Evolutionary conservation across 352 stramenopile genomes (phyloP).

Genomic region (Pythium brassicae): DNA sequence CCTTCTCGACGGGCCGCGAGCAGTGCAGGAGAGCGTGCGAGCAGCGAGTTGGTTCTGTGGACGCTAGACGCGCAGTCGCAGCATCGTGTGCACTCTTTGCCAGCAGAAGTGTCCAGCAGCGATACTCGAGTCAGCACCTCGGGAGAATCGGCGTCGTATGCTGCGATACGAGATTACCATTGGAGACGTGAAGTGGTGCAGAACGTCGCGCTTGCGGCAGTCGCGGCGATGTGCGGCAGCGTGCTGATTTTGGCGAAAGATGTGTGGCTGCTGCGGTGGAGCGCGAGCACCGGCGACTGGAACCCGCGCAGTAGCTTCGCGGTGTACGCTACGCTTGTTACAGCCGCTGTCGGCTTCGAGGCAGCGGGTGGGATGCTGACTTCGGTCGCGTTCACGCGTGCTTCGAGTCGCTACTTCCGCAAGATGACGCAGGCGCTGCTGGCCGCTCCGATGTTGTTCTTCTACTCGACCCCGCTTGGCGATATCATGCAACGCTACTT

Average conservation of each 20-base stretch:
- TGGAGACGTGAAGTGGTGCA: conserved; percentile 16
- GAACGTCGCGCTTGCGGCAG: conserved; percentile 17
- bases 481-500: conserved; percentile 40
- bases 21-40: background rate
- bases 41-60: background rate
- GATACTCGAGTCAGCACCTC: background rate
- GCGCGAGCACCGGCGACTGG: conserved; percentile 8
- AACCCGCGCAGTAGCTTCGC: conserved; percentile 3
- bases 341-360: conserved; percentile 24
- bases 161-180: conserved; percentile 24
- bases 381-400: conserved; percentile 17
- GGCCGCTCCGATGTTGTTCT: conserved; percentile 34
- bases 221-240: conserved; percentile 17
- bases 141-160: background rate
- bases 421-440: conserved; percentile 33
- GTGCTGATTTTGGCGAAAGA: conserved; percentile 30
- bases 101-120: background rate
- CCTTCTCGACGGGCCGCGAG: background rate
- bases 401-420: conserved; percentile 27
- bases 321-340: conserved; percentile 26
- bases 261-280: conserved; percentile 37
- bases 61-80: background rate
- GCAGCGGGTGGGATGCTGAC: conserved; percentile 12
- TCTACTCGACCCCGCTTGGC: conserved; percentile 34
- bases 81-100: background rate